A percentile compares a stretch with the other conserved stretches of the same genome.
Conservation (phyloP, 129 eudicot species). For the Flaveria sonorensis region DNA sequence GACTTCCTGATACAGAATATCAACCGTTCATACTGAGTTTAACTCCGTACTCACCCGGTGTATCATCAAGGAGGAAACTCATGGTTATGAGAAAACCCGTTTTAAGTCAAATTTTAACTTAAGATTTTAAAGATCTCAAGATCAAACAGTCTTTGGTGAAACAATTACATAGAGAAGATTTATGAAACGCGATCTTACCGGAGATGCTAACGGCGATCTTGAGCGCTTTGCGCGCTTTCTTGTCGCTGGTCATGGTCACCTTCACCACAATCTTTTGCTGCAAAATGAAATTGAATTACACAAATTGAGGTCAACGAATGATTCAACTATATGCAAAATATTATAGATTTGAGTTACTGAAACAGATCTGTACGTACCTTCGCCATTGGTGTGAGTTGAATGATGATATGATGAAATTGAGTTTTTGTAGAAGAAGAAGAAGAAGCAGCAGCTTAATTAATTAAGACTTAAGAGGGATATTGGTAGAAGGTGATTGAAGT, state of each 20-base stretch:
- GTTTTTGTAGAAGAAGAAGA: background rate
- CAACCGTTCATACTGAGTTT: no score
- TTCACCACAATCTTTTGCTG: constrained; percentile 48
- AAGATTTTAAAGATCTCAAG: no score
- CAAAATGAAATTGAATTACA: background rate
- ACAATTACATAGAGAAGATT: no score
- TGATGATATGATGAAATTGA: background rate
- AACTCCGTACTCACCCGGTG: no score
- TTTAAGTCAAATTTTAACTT: no score
- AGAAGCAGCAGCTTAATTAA: background rate
- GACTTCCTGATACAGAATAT: no score
- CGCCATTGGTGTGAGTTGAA: constrained; percentile 9
- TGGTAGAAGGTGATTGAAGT: background rate
- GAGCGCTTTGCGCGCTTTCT: constrained; percentile 33
- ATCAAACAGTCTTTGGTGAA: no score
- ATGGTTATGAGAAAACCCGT: no score
- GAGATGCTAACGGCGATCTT: constrained; percentile 32
- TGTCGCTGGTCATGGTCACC: constrained; percentile 28
- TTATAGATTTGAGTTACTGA: background rate
- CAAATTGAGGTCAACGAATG: constrained; percentile 6
- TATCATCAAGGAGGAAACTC: no score
- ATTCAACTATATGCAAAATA: background rate
- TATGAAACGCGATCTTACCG: constrained; percentile 24
- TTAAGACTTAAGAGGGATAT: no score
- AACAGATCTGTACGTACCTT: constrained; percentile 20